Conservation (phyloP, 2,329 filamentous ascomycete species). For the Venturiaceae sp. region DNA sequence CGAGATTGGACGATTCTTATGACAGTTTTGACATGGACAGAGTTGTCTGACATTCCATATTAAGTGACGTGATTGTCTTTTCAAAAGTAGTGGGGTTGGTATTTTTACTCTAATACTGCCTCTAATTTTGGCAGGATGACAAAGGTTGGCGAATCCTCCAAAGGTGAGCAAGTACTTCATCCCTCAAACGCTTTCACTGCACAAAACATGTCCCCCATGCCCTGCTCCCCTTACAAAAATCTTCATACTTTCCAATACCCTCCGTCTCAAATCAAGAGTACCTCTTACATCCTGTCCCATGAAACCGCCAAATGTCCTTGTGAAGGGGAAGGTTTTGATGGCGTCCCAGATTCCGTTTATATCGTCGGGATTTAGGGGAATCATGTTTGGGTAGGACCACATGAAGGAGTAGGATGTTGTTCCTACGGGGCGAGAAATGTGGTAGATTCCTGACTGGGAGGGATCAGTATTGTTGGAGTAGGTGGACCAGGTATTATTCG, state of each 20-base stretch:
- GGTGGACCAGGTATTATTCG: not conserved
- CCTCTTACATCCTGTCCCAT: conserved; percentile 49
- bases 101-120: too few species aligned
- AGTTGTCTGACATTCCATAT: too few species aligned
- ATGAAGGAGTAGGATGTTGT: conserved; percentile 56
- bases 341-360: conserved; percentile 62
- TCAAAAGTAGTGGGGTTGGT: too few species aligned
- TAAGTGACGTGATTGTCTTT: too few species aligned
- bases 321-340: conserved; percentile 52
- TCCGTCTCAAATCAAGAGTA: conserved; percentile 44
- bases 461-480: not conserved
- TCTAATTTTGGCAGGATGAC: too few species aligned
- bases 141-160: too few species aligned
- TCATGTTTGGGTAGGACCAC: conserved; percentile 62
- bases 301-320: conserved; percentile 59
- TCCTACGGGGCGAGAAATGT: conserved; percentile 18
- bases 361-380: conserved; percentile 56
- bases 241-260: conserved; percentile 67
- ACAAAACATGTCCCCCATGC: conserved; percentile 16
- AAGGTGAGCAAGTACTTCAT: too few species aligned
- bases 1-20: too few species aligned
- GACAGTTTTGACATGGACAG: too few species aligned
- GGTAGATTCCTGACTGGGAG: conserved; percentile 20
- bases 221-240: conserved; percentile 53
- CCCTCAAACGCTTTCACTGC: not conserved